Conservation (phyloP, 805 yeast genomes). For the Candida xyloterini region DNA sequence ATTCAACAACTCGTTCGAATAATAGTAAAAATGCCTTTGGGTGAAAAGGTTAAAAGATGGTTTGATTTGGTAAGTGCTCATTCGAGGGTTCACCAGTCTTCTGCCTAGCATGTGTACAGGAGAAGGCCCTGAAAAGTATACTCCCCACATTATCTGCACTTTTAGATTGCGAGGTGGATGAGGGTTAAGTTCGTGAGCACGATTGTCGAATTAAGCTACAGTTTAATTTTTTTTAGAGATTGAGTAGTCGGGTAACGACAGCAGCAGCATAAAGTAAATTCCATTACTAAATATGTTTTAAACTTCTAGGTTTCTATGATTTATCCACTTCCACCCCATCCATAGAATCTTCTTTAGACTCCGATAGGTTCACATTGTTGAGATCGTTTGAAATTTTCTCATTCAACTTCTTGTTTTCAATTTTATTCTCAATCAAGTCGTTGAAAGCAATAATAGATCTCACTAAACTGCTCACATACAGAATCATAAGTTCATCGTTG, state of each 20-base stretch:
- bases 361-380: slow-evolving; percentile 26
- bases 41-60: background rate
- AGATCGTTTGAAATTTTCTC: slow-evolving; percentile 30
- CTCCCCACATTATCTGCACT: background rate
- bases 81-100: background rate
- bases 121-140: background rate
- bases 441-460: slow-evolving; percentile 95
- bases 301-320: slow-evolving; percentile 6
- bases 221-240: background rate
- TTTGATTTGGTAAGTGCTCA: background rate
- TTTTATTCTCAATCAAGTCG: slow-evolving; percentile 92
- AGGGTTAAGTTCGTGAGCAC: background rate
- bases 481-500: slow-evolving; percentile 93
- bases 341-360: slow-evolving; percentile 13
- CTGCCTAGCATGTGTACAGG: background rate
- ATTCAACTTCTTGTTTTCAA: slow-evolving; percentile 61
- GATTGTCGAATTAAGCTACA: background rate
- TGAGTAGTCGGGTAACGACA: slow-evolving; percentile 7
- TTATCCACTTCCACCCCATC: slow-evolving; percentile 15
- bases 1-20: slow-evolving; percentile 18
- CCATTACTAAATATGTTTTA: too few relatives aligned
- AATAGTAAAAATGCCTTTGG: slow-evolving; percentile 21
- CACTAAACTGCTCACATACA: slow-evolving; percentile 84
- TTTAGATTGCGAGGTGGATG: background rate
- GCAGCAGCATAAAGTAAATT: background rate